phyloP scores from a whole-genome alignment of 768 basidiomycete genomes.

The Agaricus blazei region DNA sequence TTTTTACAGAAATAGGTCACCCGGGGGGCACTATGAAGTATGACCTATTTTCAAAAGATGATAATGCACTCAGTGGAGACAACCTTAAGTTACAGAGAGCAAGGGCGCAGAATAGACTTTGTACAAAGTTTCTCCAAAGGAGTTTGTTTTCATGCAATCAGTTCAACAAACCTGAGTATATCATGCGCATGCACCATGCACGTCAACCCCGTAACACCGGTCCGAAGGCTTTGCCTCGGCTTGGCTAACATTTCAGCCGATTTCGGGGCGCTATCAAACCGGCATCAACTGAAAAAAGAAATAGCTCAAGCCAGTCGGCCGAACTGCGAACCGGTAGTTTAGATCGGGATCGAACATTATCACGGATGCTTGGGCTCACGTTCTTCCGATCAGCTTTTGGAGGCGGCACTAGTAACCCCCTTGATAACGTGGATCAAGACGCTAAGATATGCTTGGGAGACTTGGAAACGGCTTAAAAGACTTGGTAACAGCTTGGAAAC shows the following conservation, averaged over 20 bases:
- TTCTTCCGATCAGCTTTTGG: not conserved
- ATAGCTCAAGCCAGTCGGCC: constrained; percentile 2
- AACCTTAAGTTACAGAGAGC: not conserved
- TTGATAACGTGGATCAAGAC: not conserved
- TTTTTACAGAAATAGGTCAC: not conserved
- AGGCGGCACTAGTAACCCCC: too few species aligned
- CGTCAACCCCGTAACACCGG: not conserved
- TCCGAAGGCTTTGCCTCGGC: not conserved
- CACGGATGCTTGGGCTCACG: not conserved
- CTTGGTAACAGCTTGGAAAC: too few species aligned
- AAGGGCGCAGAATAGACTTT: too few species aligned
- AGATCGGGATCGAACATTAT: not conserved
- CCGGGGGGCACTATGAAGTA: not conserved
- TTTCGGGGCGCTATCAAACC: not conserved
- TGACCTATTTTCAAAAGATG: not conserved
- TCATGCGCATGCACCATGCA: not conserved
- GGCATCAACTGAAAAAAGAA: not conserved
- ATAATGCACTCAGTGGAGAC: not conserved
- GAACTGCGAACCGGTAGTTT: not conserved
- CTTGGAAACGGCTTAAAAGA: too few species aligned
- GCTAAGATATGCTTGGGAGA: too few species aligned
- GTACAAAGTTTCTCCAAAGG: too few species aligned
- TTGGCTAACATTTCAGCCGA: not conserved
- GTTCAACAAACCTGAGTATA: too few species aligned
- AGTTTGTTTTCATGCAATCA: not conserved